Evolutionary conservation across 106 monocot genomes (phyloP).

Genomic region (Allium cepa): DNA sequence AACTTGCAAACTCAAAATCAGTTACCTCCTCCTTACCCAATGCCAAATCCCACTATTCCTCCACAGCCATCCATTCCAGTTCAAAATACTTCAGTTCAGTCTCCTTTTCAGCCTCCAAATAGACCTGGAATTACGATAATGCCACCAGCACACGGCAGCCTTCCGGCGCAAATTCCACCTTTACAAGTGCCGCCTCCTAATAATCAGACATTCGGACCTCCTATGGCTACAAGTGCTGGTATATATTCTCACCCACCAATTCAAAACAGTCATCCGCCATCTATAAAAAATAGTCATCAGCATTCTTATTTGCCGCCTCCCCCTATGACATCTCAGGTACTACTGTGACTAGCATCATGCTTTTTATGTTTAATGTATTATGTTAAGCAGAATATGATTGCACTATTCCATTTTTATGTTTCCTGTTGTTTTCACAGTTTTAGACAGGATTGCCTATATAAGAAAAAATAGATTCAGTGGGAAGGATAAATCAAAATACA

Average conservation of each 20-base stretch:
- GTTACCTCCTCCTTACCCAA: constrained; percentile 19
- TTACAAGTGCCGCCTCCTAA: constrained; percentile 30
- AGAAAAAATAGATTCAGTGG: no score
- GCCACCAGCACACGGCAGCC: constrained; percentile 14
- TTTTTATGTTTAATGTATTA: no score
- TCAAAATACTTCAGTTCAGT: constrained; percentile 26
- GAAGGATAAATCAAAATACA: no score
- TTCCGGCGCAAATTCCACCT: constrained; percentile 14
- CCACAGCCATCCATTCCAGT: constrained; percentile 17
- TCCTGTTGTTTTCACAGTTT: no score
- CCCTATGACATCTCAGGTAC: constrained; percentile 39
- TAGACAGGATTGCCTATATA: no score
- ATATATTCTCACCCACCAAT: constrained; percentile 21
- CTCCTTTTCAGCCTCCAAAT: constrained; percentile 18
- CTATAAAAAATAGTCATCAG: constrained; percentile 19
- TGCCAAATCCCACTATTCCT: constrained; percentile 17
- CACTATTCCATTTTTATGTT: no score
- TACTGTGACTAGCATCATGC: background rate
- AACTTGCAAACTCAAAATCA: constrained; percentile 23
- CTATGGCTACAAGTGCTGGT: constrained; percentile 12
- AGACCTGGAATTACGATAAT: constrained; percentile 15
- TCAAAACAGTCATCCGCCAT: constrained; percentile 11
- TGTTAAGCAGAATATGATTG: no score
- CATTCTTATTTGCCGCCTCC: constrained; percentile 18
- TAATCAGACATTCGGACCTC: constrained; percentile 28